These are phyloP conservation scores for Ganoderma leucocontextum DNA, from an alignment of 1,284 basidiomycete species.

Conservation along the genomic window DNA sequence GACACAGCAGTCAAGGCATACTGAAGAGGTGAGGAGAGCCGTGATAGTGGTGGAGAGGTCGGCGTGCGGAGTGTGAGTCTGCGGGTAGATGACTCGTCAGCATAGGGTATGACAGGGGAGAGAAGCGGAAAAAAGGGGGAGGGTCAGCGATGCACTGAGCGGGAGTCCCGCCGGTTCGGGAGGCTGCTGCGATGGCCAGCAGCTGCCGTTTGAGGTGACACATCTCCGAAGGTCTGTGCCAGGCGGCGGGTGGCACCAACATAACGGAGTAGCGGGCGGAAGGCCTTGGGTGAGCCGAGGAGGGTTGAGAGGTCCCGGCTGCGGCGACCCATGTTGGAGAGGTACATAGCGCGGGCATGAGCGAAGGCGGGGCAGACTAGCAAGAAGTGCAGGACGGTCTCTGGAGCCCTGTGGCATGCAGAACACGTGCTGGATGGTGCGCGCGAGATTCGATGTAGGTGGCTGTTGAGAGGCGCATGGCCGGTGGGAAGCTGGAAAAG, in stretches of 20 bases:
- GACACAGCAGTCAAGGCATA: no score
- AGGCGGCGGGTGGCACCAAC: conserved; percentile 16
- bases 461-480: conserved; percentile 38
- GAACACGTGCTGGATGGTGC: conserved; percentile 35
- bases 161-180: no score
- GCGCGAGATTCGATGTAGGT: conserved; percentile 36
- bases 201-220: no score
- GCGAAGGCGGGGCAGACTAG: conserved; percentile 33
- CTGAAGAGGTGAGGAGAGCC: no score
- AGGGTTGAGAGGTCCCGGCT: conserved; percentile 2
- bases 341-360: background rate
- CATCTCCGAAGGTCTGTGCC: background rate
- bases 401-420: background rate
- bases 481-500: conserved; percentile 43
- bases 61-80: no score
- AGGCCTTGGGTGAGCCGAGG: background rate
- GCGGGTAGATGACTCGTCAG: no score
- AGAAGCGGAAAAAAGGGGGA: no score
- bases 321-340: conserved; percentile 6
- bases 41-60: no score
- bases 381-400: conserved; percentile 40
- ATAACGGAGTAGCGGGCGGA: conserved; percentile 5
- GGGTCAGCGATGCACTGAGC: no score
- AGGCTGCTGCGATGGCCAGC: no score
- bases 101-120: no score